Evolutionary conservation across 805 yeast species (phyloP).

Genomic region (Lachancea dasiensis): DNA sequence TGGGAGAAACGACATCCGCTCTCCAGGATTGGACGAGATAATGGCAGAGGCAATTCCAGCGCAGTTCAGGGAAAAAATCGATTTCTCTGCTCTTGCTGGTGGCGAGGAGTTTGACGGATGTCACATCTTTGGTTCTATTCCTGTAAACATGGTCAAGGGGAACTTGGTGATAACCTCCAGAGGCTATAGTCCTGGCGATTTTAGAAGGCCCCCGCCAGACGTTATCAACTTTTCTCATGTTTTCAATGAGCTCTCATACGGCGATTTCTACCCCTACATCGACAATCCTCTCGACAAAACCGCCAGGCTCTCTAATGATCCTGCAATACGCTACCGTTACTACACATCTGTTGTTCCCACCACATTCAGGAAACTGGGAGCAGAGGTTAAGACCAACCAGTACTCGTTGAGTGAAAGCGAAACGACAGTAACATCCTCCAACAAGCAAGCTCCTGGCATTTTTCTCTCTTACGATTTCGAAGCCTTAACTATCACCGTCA

Average conservation of each 20-base stretch:
- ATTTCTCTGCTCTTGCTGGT: constrained; percentile 40
- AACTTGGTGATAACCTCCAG: constrained; percentile 77
- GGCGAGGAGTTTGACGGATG: constrained; percentile 63
- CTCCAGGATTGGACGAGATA: constrained; percentile 63
- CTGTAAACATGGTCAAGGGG: constrained; percentile 82
- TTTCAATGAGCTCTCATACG: constrained; percentile 83
- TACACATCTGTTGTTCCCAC: constrained; percentile 82
- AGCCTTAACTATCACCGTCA: constrained; percentile 65
- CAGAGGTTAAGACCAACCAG: constrained; percentile 73
- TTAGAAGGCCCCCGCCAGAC: constrained; percentile 39
- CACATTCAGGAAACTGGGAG: constrained; percentile 61
- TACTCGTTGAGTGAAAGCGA: constrained; percentile 63
- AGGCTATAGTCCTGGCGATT: constrained; percentile 56
- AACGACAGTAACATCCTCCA: constrained; percentile 19
- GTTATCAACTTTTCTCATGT: constrained; percentile 75
- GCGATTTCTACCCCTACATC: constrained; percentile 80
- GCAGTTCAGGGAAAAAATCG: constrained; percentile 45
- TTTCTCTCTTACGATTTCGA: constrained; percentile 84
- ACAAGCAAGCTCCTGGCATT: constrained; percentile 59
- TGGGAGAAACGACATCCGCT: constrained; percentile 39
- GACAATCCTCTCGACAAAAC: constrained; percentile 84
- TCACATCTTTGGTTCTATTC: constrained; percentile 73
- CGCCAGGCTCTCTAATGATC: constrained; percentile 46
- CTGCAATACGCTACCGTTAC: constrained; percentile 54
- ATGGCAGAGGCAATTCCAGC: constrained; percentile 63